Percentiles rank a stretch among this genome's conserved stretches.
Evolutionary conservation across 1,284 basidiomycete species (phyloP).

Genomic region (Malassezia psittaci): DNA sequence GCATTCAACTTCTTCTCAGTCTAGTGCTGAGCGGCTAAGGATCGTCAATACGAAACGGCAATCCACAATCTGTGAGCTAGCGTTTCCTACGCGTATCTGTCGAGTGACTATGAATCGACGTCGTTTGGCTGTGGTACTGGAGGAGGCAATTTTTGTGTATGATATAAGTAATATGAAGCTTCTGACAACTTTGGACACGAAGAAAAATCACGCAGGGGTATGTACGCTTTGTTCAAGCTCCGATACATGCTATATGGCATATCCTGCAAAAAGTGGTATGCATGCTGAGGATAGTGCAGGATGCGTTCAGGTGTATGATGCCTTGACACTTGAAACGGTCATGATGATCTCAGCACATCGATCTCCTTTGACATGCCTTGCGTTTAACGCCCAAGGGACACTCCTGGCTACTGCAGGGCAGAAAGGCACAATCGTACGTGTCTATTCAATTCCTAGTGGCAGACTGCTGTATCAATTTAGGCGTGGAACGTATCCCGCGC

Average conservation of each 20-base stretch:
- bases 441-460: constrained; percentile 80
- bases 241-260: constrained; percentile 89
- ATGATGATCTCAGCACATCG: constrained; percentile 98
- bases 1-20: constrained; percentile 61
- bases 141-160: constrained; percentile 94
- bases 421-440: constrained; percentile 92
- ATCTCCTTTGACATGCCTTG: constrained; percentile 74
- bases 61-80: constrained; percentile 95
- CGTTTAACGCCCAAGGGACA: constrained; percentile 76
- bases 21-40: constrained; percentile 61
- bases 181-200: constrained; percentile 92
- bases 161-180: constrained; percentile 98
- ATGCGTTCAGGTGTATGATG: constrained; percentile 60
- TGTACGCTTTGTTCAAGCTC: constrained; percentile 88
- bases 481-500: constrained; percentile 71
- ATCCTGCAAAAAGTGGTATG: constrained; percentile 60
- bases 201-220: constrained; percentile 87
- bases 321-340: constrained; percentile 74
- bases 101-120: constrained; percentile 94
- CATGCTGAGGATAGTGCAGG: constrained; percentile 46
- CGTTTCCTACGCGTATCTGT: constrained; percentile 90
- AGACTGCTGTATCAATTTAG: constrained; percentile 93
- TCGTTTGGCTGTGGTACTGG: constrained; percentile 86
- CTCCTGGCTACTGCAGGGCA: constrained; percentile 87
- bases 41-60: constrained; percentile 93